These are phyloP conservation scores for Trichoderma koningii DNA, from an alignment of 2,329 filamentous ascomycete genomes.

Conservation along the genomic window DNA sequence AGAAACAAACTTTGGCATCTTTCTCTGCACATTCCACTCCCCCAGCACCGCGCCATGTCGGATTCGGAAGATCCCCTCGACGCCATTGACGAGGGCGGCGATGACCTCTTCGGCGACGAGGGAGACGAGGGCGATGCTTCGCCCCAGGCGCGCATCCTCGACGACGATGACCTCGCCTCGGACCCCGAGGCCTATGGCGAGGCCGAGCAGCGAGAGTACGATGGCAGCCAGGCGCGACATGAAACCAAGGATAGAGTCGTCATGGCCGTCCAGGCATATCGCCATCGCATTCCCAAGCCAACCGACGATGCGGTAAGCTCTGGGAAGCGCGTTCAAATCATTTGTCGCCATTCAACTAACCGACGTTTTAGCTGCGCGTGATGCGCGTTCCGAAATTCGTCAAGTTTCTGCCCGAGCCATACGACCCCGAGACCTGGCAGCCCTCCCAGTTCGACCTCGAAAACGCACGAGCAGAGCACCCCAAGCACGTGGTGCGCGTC, in stretches of 20 bases:
- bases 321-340: background rate
- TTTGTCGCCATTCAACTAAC: background rate
- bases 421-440: constrained; percentile 66
- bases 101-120: constrained; percentile 65
- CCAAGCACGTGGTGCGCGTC: constrained; percentile 69
- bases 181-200: constrained; percentile 50
- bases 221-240: constrained; percentile 49
- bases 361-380: constrained; percentile 59
- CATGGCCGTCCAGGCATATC: constrained; percentile 64
- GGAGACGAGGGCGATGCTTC: constrained; percentile 58
- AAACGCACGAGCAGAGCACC: constrained; percentile 56
- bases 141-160: constrained; percentile 64
- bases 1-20: background rate
- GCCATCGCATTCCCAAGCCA: constrained; percentile 70
- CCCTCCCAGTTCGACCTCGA: constrained; percentile 57
- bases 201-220: constrained; percentile 46
- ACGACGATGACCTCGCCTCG: constrained; percentile 62
- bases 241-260: constrained; percentile 58
- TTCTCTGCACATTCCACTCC: background rate
- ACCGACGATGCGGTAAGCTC: constrained; percentile 67
- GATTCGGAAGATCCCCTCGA: constrained; percentile 59
- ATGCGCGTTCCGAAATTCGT: constrained; percentile 74
- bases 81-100: constrained; percentile 56
- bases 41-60: constrained; percentile 47
- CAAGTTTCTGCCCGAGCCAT: constrained; percentile 67